Conservation (phyloP, 495 filamentous ascomycete genomes). For the Penicillium subrubescens region DNA sequence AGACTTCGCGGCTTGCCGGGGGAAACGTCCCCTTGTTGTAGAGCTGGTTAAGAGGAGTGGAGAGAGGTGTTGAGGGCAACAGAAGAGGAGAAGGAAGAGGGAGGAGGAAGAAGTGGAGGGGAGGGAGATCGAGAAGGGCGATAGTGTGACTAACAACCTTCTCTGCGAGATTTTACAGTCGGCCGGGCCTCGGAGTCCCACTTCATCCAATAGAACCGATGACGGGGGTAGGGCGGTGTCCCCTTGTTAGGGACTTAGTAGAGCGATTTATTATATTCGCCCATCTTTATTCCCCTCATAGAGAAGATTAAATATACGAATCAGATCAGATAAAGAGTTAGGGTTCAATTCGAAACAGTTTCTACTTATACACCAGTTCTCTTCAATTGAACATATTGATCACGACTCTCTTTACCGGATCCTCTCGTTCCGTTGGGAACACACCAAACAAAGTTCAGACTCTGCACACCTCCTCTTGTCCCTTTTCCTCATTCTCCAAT, state of each 20-base stretch:
- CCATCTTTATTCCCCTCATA: neutral
- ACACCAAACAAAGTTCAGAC: neutral
- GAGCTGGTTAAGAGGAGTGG: neutral
- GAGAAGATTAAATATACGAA: conserved; percentile 2
- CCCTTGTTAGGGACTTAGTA: neutral
- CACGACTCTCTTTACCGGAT: neutral
- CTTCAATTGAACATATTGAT: neutral
- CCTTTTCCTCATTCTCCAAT: neutral
- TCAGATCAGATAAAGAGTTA: neutral
- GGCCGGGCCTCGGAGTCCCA: conserved; percentile 33
- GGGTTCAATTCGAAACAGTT: neutral
- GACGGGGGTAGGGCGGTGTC: neutral
- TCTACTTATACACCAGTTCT: neutral
- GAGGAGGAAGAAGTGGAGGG: neutral
- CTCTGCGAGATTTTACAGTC: conserved; percentile 30
- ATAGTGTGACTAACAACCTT: conserved; percentile 27
- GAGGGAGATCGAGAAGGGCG: conserved; percentile 20
- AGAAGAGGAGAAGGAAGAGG: conserved; percentile 2
- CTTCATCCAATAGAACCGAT: conserved; percentile 17
- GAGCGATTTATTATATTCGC: conserved; percentile 14
- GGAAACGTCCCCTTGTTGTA: conserved; percentile 19
- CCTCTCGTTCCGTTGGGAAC: neutral
- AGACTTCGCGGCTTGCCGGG: conserved; percentile 22
- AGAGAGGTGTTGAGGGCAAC: conserved; percentile 10
- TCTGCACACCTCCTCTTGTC: neutral